Conservation (phyloP, 192 early-diverging fungal genomes). For the Coemansia sp. region DNA sequence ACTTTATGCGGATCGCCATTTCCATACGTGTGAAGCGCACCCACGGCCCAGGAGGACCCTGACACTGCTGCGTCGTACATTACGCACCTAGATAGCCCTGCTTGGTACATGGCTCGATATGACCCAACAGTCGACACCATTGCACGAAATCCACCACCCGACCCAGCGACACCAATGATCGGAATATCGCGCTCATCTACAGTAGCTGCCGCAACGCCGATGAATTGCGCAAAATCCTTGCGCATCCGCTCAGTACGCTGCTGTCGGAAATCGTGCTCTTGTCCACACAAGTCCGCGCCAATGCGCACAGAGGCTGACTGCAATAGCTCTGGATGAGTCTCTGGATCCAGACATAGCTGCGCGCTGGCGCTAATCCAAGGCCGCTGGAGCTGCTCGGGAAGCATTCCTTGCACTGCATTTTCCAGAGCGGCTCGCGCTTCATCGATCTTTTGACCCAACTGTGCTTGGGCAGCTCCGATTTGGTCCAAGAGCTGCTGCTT, state of each 20-base stretch:
- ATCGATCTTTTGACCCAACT: slow-evolving; percentile 27
- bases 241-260: slow-evolving; percentile 49
- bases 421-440: slow-evolving; percentile 24
- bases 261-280: slow-evolving; percentile 33
- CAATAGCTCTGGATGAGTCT: slow-evolving; percentile 35
- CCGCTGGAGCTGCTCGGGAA: slow-evolving; percentile 42
- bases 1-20: slow-evolving; percentile 40
- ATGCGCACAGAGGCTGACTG: slow-evolving; percentile 35
- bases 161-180: slow-evolving; percentile 69
- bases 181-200: slow-evolving; percentile 72
- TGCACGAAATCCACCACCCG: slow-evolving; percentile 82
- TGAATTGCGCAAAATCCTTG: slow-evolving; percentile 75
- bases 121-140: slow-evolving; percentile 78
- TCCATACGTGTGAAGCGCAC: slow-evolving; percentile 42
- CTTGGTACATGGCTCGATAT: slow-evolving; percentile 64
- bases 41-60: slow-evolving; percentile 45
- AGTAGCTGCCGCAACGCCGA: slow-evolving; percentile 65
- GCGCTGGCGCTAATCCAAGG: slow-evolving; percentile 45
- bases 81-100: slow-evolving; percentile 67
- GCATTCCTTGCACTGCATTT: slow-evolving; percentile 30
- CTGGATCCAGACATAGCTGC: slow-evolving; percentile 28
- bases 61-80: slow-evolving; percentile 72
- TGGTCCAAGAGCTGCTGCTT: slow-evolving; percentile 26
- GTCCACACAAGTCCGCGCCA: slow-evolving; percentile 28
- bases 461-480: slow-evolving; percentile 25